A percentile compares a stretch with the other conserved stretches of the same genome.
Conservation (phyloP, 1,139 yeast species). For the Pichia sp. region DNA sequence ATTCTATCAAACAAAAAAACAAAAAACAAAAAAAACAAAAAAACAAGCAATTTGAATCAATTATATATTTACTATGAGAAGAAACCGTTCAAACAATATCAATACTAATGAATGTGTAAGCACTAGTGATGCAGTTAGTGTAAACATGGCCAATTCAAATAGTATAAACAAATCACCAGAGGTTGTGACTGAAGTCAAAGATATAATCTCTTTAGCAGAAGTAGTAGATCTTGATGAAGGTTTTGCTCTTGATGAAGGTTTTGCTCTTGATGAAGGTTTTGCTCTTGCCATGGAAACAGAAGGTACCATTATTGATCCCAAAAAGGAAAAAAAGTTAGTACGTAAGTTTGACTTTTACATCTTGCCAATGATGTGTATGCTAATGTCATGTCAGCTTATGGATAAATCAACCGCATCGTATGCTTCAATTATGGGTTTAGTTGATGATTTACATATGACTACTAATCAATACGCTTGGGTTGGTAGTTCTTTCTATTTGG, state of each 20-base stretch:
- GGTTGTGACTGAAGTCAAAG: not conserved
- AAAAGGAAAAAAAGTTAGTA: slow-evolving; percentile 32
- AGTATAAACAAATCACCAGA: not conserved
- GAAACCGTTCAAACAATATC: not conserved
- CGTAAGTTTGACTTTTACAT: slow-evolving; percentile 49
- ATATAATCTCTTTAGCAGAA: not conserved
- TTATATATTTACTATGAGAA: not conserved
- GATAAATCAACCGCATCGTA: slow-evolving; percentile 56
- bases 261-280: slow-evolving; percentile 13
- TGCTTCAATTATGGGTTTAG: slow-evolving; percentile 51
- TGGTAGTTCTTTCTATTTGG: slow-evolving; percentile 51
- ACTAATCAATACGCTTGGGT: slow-evolving; percentile 50
- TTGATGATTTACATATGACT: slow-evolving; percentile 40
- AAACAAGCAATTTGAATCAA: not conserved
- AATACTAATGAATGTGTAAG: not conserved
- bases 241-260: slow-evolving; percentile 6
- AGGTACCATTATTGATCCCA: slow-evolving; percentile 21
- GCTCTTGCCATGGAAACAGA: slow-evolving; percentile 16
- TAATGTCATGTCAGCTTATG: slow-evolving; percentile 56
- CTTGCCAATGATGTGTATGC: slow-evolving; percentile 47
- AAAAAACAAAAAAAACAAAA: too few species aligned
- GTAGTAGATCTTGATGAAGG: slow-evolving; percentile 11
- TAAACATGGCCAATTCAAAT: too few species aligned
- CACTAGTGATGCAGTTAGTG: not conserved
- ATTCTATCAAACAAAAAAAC: too few species aligned